phyloP scores from a whole-genome alignment of 1,284 basidiomycete genomes.

The Pseudozyma pruni region DNA sequence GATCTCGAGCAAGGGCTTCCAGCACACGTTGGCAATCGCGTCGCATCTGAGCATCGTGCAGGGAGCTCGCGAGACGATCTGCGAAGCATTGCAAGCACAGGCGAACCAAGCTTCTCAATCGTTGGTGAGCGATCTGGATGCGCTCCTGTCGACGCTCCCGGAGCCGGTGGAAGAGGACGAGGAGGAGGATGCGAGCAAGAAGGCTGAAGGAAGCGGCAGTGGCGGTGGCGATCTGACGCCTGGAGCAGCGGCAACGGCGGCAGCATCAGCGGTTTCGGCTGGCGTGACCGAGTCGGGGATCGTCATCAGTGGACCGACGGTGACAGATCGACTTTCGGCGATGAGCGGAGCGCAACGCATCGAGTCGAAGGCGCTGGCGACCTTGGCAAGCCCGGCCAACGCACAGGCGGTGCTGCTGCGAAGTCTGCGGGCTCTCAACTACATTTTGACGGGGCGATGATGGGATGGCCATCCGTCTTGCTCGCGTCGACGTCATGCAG shows the following conservation, averaged over 20 bases:
- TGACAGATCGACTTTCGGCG: conserved; percentile 33
- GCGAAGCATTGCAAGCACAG: conserved; percentile 55
- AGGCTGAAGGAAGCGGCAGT: conserved; percentile 1
- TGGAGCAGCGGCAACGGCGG: conserved; percentile 22
- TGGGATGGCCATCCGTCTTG: no score
- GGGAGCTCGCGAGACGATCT: conserved; percentile 59
- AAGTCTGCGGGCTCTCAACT: conserved; percentile 64
- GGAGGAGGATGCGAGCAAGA: conserved; percentile 42
- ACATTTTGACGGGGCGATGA: conserved; percentile 54
- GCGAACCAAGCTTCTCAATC: conserved; percentile 54
- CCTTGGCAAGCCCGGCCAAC: conserved; percentile 62
- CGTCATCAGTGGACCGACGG: conserved; percentile 39
- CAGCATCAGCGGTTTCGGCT: conserved; percentile 20
- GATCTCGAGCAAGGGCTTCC: conserved; percentile 65
- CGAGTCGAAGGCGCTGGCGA: conserved; percentile 58
- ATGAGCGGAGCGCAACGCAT: conserved; percentile 43
- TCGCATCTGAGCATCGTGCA: conserved; percentile 58
- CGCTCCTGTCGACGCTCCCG: conserved; percentile 56
- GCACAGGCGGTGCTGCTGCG: conserved; percentile 64
- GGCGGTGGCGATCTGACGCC: conserved; percentile 16
- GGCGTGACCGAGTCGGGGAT: conserved; percentile 35
- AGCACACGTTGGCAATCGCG: conserved; percentile 65
- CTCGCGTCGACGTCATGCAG: no score
- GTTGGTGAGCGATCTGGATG: conserved; percentile 58
- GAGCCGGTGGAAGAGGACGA: conserved; percentile 38